Percentiles rank a stretch among this genome's conserved stretches.
These are phyloP conservation scores for Penicillium occitanis DNA, from an alignment of 2,329 filamentous ascomycete species.

Conservation along the genomic window DNA sequence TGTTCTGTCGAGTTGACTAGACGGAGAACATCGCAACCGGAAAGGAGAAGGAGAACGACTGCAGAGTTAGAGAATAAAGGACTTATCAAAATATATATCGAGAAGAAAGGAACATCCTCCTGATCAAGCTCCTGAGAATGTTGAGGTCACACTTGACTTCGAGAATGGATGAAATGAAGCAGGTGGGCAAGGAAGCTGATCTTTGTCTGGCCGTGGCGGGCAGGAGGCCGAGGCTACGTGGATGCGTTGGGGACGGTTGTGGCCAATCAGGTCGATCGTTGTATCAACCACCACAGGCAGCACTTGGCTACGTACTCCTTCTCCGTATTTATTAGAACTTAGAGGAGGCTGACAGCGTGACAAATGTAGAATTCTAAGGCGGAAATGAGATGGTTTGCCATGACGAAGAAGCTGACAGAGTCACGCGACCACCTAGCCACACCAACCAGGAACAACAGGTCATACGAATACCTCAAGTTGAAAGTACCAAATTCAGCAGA, in stretches of 20 bases:
- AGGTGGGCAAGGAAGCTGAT: neutral
- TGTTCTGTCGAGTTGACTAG: neutral
- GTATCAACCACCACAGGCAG: neutral
- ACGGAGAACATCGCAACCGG: neutral
- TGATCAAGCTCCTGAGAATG: neutral
- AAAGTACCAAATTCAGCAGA: too few species aligned
- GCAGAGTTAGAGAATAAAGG: neutral
- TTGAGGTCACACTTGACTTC: neutral
- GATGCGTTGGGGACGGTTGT: neutral
- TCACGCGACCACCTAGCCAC: conserved; percentile 1
- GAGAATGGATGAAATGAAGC: neutral
- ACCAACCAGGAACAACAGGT: neutral
- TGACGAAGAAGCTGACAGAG: neutral
- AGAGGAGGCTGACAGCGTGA: neutral
- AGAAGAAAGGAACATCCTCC: neutral
- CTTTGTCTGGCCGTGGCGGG: neutral
- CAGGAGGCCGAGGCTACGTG: neutral
- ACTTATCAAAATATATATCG: neutral
- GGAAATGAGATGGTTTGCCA: neutral
- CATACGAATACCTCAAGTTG: neutral
- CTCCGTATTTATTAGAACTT: neutral
- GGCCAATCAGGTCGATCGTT: neutral
- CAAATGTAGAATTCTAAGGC: neutral
- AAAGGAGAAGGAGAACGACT: neutral
- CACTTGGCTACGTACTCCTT: neutral